Evolutionary conservation across 805 yeast species (phyloP).

Genomic region (Suhomyces vadensis): DNA sequence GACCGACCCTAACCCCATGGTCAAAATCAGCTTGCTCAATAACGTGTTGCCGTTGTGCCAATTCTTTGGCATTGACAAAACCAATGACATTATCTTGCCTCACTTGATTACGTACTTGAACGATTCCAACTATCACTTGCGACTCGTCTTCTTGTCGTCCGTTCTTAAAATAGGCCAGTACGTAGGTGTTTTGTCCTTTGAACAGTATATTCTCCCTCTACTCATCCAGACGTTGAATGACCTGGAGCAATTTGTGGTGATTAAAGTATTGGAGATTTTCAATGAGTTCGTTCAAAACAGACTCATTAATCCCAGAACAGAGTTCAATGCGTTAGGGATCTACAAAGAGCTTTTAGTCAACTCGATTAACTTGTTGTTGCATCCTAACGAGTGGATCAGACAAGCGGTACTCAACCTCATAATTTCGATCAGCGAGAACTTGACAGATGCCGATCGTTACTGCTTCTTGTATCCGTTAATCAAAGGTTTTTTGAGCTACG

Average conservation of each 20-base stretch:
- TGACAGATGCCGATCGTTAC: slow-evolving; percentile 75
- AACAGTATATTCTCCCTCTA: slow-evolving; percentile 85
- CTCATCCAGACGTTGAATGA: slow-evolving; percentile 81
- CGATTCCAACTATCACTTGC: slow-evolving; percentile 66
- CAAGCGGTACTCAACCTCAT: slow-evolving; percentile 65
- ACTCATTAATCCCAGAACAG: slow-evolving; percentile 34
- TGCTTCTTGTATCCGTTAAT: slow-evolving; percentile 83
- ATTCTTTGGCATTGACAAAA: slow-evolving; percentile 81
- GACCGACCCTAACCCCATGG: slow-evolving; percentile 67
- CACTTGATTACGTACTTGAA: slow-evolving; percentile 90
- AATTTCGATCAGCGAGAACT: slow-evolving; percentile 58
- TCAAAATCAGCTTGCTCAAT: slow-evolving; percentile 66
- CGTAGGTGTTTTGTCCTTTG: slow-evolving; percentile 79
- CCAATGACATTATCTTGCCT: slow-evolving; percentile 85
- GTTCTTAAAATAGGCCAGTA: slow-evolving; percentile 74
- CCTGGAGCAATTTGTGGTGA: slow-evolving; percentile 77
- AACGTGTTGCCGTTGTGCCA: slow-evolving; percentile 77
- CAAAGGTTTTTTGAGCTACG: slow-evolving; percentile 74
- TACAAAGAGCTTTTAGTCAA: slow-evolving; percentile 36
- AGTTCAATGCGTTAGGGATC: slow-evolving; percentile 40
- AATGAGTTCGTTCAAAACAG: slow-evolving; percentile 29
- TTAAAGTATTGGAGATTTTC: slow-evolving; percentile 57
- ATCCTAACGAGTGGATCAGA: slow-evolving; percentile 86
- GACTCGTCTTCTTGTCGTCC: slow-evolving; percentile 70
- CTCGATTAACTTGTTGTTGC: slow-evolving; percentile 61